Conservation (phyloP, 2,329 filamentous ascomycete genomes). For the Stagonosporopsis cucurbitacearum region DNA sequence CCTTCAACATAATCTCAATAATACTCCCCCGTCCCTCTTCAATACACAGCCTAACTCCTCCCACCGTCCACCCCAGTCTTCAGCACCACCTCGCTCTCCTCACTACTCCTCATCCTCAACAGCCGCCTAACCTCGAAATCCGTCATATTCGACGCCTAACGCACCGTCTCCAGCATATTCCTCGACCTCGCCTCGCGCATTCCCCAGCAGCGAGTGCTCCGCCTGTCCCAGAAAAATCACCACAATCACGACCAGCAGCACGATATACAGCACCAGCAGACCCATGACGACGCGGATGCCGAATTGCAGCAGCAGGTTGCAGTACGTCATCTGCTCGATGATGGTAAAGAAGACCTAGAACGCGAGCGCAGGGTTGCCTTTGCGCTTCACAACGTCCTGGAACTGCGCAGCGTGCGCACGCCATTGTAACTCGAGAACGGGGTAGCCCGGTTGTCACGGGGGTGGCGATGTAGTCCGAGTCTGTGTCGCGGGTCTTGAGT, state of each 20-base stretch:
- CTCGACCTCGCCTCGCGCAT: conserved; percentile 17
- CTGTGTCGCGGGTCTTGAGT: background rate
- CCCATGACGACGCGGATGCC: conserved; percentile 4
- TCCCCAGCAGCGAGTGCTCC: conserved; percentile 19
- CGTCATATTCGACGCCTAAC: conserved; percentile 8
- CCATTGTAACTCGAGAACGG: background rate
- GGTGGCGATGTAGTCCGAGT: background rate
- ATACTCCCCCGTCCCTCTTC: background rate
- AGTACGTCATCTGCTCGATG: conserved; percentile 19
- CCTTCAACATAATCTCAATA: background rate
- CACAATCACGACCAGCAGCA: conserved; percentile 1
- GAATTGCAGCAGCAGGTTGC: conserved; percentile 16
- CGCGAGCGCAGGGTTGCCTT: conserved; percentile 16
- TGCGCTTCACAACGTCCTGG: conserved; percentile 14
- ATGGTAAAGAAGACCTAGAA: conserved; percentile 18
- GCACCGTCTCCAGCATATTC: conserved; percentile 10
- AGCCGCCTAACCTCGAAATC: conserved; percentile 17
- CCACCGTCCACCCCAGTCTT: background rate
- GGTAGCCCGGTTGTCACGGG: background rate
- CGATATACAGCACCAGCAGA: conserved; percentile 8
- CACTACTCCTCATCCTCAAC: background rate
- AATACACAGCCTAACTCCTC: conserved; percentile 11
- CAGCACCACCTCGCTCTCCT: conserved; percentile 3
- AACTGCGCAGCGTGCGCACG: conserved; percentile 15
- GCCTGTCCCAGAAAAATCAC: conserved; percentile 11